phyloP scores from a whole-genome alignment of 306 rosid species.

The Inga laurina region DNA sequence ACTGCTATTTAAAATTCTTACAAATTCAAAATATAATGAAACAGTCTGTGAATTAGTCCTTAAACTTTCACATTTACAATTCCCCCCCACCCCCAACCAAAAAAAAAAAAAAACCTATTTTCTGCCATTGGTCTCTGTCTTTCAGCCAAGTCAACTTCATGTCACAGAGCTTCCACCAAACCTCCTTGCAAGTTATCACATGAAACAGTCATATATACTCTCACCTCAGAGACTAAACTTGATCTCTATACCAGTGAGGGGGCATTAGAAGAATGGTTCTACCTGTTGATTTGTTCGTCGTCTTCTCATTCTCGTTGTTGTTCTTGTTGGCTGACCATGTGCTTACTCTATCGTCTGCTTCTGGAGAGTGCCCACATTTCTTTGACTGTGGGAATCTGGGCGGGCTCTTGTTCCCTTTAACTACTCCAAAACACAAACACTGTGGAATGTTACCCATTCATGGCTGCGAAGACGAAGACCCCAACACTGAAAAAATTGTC shows the following conservation, averaged over 20 bases:
- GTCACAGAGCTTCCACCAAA: neutral
- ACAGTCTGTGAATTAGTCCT: no score
- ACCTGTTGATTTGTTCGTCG: neutral
- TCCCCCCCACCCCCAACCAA: no score
- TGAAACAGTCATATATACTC: neutral
- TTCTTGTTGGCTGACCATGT: neutral
- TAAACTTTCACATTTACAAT: no score
- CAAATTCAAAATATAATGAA: no score
- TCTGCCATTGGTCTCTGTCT: neutral
- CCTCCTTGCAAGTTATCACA: neutral
- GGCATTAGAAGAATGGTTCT: neutral
- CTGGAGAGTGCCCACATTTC: no score
- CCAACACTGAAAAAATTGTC: neutral
- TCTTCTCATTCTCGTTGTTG: no score
- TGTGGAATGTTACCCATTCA: no score
- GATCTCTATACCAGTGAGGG: neutral
- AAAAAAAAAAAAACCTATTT: no score
- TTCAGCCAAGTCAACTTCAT: neutral
- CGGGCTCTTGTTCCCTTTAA: no score
- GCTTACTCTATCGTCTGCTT: neutral
- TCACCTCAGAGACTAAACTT: neutral
- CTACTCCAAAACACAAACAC: no score
- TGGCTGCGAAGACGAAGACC: conserved; percentile 19
- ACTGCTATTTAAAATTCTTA: no score
- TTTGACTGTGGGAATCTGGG: no score